These are phyloP conservation scores for Paramecium tetraurelia DNA, from an alignment of 73 alveolate species.

Conservation along the genomic window DNA sequence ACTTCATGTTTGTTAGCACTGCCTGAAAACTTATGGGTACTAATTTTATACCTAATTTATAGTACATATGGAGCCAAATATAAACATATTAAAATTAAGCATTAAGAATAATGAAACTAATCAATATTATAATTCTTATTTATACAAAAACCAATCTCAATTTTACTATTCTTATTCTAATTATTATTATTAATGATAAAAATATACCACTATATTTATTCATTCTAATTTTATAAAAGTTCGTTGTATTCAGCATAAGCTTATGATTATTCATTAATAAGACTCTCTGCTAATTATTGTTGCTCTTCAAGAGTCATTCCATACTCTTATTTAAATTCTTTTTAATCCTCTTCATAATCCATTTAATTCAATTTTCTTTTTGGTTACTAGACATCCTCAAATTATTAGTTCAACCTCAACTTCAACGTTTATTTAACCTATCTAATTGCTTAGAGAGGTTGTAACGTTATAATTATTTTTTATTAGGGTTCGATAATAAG, in stretches of 20 bases:
- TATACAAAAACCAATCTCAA: background rate
- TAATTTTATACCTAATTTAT: background rate
- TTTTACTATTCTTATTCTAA: background rate
- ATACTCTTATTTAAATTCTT: background rate
- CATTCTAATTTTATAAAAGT: background rate
- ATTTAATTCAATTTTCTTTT: background rate
- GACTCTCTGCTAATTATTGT: background rate
- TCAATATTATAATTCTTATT: background rate
- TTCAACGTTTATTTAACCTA: background rate
- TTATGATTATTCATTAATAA: background rate
- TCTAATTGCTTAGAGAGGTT: background rate
- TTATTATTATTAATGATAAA: background rate
- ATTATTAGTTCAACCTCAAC: background rate
- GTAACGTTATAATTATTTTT: background rate
- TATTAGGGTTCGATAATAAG: background rate
- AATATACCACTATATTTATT: background rate
- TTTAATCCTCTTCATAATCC: constrained; percentile 8
- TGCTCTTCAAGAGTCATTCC: background rate
- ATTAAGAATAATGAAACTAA: background rate
- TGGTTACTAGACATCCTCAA: background rate
- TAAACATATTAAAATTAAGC: background rate
- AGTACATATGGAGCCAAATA: background rate
- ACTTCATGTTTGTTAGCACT: background rate
- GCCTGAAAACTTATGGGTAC: background rate
- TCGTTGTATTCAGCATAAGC: background rate